Evolutionary conservation across 208 protist genomes (phyloP).

Genomic region (Crithidia sp.): DNA sequence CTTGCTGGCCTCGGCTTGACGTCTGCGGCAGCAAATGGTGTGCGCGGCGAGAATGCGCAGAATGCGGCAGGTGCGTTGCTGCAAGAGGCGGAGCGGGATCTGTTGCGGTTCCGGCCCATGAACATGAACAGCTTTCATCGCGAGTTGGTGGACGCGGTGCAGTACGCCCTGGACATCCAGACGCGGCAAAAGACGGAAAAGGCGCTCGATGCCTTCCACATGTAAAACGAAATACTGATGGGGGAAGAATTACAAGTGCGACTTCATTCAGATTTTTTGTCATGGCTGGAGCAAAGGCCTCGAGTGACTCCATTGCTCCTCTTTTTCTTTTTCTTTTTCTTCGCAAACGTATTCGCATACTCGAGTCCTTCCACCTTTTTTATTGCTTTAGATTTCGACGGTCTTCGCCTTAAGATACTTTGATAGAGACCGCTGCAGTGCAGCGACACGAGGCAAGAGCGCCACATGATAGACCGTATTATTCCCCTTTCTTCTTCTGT

Average conservation of each 20-base stretch:
- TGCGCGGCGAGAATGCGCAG: not conserved
- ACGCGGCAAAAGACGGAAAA: constrained; percentile 49
- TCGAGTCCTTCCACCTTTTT: not conserved
- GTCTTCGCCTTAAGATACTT: too few relatives aligned
- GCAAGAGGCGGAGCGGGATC: constrained; percentile 50
- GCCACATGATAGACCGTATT: too few relatives aligned
- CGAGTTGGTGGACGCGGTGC: constrained; percentile 65
- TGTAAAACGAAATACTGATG: constrained; percentile 14
- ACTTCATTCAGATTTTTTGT: not conserved
- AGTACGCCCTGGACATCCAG: constrained; percentile 65
- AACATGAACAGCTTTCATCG: constrained; percentile 71
- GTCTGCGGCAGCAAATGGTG: not conserved
- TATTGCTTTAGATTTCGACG: not conserved
- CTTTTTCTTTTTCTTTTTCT: constrained; percentile 24
- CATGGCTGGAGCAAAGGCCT: not conserved
- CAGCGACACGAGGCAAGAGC: too few relatives aligned
- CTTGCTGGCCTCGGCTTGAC: constrained; percentile 3
- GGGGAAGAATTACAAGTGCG: too few relatives aligned
- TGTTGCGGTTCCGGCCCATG: constrained; percentile 58
- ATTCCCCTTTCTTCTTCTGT: not conserved
- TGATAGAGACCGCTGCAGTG: too few relatives aligned
- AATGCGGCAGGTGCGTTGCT: constrained; percentile 2
- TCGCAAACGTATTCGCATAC: not conserved
- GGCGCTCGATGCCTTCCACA: constrained; percentile 50
- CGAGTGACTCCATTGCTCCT: not conserved